phyloP scores from a whole-genome alignment of 352 stramenopile species.

The Phytopythium ostracodes region DNA sequence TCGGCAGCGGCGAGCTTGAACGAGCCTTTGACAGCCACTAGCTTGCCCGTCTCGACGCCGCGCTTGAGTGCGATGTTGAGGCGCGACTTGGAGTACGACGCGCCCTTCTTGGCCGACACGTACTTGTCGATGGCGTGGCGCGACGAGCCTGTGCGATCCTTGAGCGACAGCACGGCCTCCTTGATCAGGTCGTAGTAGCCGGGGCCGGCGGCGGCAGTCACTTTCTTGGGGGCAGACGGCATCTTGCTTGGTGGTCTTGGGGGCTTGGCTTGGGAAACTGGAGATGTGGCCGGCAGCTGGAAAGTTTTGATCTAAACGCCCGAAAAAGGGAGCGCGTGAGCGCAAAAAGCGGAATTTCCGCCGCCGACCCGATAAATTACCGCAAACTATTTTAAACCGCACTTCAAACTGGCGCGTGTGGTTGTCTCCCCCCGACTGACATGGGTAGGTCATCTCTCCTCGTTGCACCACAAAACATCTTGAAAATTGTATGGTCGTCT shows the following conservation, averaged over 20 bases:
- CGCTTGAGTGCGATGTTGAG: conserved; percentile 90
- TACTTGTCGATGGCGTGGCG: conserved; percentile 94
- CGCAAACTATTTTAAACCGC: conserved; percentile 14
- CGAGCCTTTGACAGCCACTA: conserved; percentile 91
- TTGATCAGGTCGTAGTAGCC: conserved; percentile 93
- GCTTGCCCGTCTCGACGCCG: conserved; percentile 83
- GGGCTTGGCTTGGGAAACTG: conserved; percentile 7
- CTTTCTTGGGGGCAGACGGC: conserved; percentile 58
- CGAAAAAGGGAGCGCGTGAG: background rate
- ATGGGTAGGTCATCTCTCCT: conserved; percentile 6
- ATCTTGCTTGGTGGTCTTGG: conserved; percentile 25
- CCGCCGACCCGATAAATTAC: conserved; percentile 15
- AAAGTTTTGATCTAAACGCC: conserved; percentile 36
- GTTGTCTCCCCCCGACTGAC: conserved; percentile 4
- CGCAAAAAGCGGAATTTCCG: conserved; percentile 4
- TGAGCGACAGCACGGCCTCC: conserved; percentile 88
- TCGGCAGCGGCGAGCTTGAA: conserved; percentile 92
- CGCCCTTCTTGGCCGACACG: conserved; percentile 84
- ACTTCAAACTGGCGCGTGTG: conserved; percentile 13
- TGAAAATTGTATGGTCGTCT: conserved; percentile 1
- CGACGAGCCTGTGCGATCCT: conserved; percentile 90
- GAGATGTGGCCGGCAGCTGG: conserved; percentile 19
- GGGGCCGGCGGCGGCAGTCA: conserved; percentile 34
- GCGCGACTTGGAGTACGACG: conserved; percentile 70
- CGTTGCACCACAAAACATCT: background rate